phyloP scores from a whole-genome alignment of 371 early-diverging fungal species.

The Actinomortierella ambigua region DNA sequence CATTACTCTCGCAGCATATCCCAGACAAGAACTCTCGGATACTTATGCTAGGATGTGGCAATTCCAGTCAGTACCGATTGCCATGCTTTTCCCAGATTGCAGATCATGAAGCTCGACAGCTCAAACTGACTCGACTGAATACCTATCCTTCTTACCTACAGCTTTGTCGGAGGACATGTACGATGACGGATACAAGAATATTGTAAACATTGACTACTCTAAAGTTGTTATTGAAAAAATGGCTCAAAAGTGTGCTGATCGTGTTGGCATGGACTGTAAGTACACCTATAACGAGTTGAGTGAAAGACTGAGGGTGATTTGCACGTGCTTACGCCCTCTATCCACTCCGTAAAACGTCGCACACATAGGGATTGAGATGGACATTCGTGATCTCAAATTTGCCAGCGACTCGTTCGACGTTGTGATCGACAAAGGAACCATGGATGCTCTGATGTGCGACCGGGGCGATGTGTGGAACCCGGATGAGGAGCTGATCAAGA shows the following conservation, averaged over 20 bases:
- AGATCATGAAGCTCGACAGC: not conserved
- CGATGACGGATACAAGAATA: conserved; percentile 75
- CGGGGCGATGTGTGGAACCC: conserved; percentile 92
- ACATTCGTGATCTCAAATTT: conserved; percentile 73
- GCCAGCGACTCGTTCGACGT: conserved; percentile 68
- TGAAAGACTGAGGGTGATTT: no score
- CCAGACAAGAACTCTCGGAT: conserved; percentile 62
- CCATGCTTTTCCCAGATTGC: not conserved
- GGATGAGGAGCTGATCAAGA: conserved; percentile 65
- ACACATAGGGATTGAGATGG: conserved; percentile 75
- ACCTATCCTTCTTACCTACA: conserved; percentile 11
- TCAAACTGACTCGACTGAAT: not conserved
- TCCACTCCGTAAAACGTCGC: not conserved
- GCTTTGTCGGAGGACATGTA: conserved; percentile 85
- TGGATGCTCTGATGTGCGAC: conserved; percentile 87
- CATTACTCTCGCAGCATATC: conserved; percentile 60
- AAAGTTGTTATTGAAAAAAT: conserved; percentile 79
- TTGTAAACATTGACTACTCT: conserved; percentile 85
- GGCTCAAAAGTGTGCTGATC: conserved; percentile 63
- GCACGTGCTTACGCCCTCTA: not conserved
- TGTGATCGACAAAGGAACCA: conserved; percentile 87
- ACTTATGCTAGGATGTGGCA: conserved; percentile 82
- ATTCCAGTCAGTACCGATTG: conserved; percentile 58
- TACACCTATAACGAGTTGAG: not conserved
- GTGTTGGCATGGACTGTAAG: conserved; percentile 67